A percentile compares a stretch with the other conserved stretches of the same genome.
phyloP scores from a whole-genome alignment of 768 basidiomycete genomes.

The Trametes elegans region DNA sequence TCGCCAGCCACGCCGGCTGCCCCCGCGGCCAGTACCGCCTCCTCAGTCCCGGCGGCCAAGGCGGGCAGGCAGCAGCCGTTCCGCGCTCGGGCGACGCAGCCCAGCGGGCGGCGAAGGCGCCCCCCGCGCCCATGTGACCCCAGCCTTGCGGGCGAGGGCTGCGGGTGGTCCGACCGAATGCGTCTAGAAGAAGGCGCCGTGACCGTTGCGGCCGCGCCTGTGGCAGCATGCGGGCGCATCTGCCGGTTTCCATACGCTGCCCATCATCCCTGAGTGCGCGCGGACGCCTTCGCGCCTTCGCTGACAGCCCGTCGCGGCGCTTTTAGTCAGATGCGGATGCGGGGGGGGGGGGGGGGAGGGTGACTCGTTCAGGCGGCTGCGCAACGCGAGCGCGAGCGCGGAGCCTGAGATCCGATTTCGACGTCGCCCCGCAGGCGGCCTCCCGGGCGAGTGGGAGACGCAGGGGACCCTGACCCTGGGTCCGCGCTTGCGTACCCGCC shows the following conservation, averaged over 20 bases:
- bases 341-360: too few relatives aligned
- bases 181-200: too few relatives aligned
- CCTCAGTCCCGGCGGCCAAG: too few relatives aligned
- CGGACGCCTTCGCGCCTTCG: neutral
- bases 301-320: neutral
- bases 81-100: too few relatives aligned
- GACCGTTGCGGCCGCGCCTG: neutral
- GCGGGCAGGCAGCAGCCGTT: too few relatives aligned
- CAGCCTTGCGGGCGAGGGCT: too few relatives aligned
- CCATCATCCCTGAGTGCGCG: conserved; percentile 15
- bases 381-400: too few relatives aligned
- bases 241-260: conserved; percentile 15
- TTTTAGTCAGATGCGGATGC: neutral
- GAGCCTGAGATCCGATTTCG: too few relatives aligned
- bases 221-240: conserved; percentile 1
- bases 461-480: neutral
- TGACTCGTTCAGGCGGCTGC: too few relatives aligned
- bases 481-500: neutral
- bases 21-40: neutral
- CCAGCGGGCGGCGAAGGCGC: neutral
- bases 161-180: too few relatives aligned
- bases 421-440: neutral
- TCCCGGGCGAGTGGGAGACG: neutral
- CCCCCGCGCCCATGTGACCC: neutral
- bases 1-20: neutral